Conservation (phyloP, 257 asterid genomes). For the Primulina eburnea region DNA sequence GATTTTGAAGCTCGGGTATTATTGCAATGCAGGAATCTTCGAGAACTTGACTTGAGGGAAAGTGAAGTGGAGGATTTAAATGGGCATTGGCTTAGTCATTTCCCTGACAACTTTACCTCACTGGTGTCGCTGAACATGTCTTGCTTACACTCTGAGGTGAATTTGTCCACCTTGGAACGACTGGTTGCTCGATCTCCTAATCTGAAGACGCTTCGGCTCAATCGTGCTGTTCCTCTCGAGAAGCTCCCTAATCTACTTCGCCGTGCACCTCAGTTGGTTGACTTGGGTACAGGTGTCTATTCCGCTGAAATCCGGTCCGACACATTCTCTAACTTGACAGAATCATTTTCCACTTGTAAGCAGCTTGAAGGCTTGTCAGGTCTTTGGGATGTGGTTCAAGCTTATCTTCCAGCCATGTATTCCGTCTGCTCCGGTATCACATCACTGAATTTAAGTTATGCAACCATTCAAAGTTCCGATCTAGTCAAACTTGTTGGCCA, state of each 20-base stretch:
- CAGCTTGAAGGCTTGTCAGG: conserved; percentile 48
- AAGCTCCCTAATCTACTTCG: conserved; percentile 8
- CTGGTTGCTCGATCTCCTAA: conserved; percentile 64
- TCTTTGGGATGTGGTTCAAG: conserved; percentile 54
- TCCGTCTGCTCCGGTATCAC: conserved; percentile 48
- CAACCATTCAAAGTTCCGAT: conserved; percentile 31
- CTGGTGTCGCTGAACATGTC: conserved; percentile 65
- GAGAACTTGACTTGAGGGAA: conserved; percentile 64
- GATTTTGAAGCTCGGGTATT: background rate
- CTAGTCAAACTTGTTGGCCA: conserved; percentile 64
- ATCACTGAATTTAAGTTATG: conserved; percentile 53
- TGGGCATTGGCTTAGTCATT: conserved; percentile 74
- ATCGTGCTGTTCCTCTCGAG: conserved; percentile 68
- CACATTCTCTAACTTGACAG: conserved; percentile 42
- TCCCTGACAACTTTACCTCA: conserved; percentile 57
- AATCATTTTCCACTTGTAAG: conserved; percentile 49
- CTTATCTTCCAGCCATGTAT: conserved; percentile 61
- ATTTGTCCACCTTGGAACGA: conserved; percentile 58
- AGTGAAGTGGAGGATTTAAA: conserved; percentile 68
- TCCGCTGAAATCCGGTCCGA: conserved; percentile 55
- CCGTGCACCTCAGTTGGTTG: conserved; percentile 42
- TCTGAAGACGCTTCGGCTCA: conserved; percentile 53
- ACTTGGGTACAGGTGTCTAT: conserved; percentile 59
- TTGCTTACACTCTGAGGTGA: conserved; percentile 58
- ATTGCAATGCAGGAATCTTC: conserved; percentile 46